phyloP scores from a whole-genome alignment of 345 rosid species.

The Camelina sativa region DNA sequence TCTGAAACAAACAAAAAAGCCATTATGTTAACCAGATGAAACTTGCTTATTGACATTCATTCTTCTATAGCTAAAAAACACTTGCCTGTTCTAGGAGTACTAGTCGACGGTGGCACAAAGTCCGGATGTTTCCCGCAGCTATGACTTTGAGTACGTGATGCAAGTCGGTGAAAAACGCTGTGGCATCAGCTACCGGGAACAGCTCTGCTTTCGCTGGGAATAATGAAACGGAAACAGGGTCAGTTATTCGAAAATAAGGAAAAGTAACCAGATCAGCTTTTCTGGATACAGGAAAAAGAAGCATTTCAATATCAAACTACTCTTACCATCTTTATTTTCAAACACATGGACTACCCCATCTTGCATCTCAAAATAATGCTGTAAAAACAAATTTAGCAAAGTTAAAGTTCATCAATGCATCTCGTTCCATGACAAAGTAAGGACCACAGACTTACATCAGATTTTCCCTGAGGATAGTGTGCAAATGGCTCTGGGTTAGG shows the following conservation, averaged over 20 bases:
- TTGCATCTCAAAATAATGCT: slow-evolving; percentile 95
- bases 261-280: slow-evolving; percentile 21
- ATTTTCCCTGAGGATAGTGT: slow-evolving; percentile 72
- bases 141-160: slow-evolving; percentile 84
- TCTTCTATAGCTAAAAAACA: slow-evolving; percentile 8
- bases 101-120: slow-evolving; percentile 89
- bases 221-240: neutral
- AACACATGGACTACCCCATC: slow-evolving; percentile 98
- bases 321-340: slow-evolving; percentile 75
- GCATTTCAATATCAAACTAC: slow-evolving; percentile 8
- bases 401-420: slow-evolving; percentile 14
- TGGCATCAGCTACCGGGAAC: slow-evolving; percentile 91
- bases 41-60: neutral
- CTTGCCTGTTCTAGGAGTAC: slow-evolving; percentile 94
- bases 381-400: slow-evolving; percentile 38
- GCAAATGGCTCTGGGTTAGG: slow-evolving; percentile 88
- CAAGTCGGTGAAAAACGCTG: slow-evolving; percentile 89
- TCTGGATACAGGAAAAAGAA: neutral
- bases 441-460: slow-evolving; percentile 62
- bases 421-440: slow-evolving; percentile 1
- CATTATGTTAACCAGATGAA: slow-evolving; percentile 33
- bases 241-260: neutral
- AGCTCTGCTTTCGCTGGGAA: slow-evolving; percentile 76
- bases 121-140: slow-evolving; percentile 92
- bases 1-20: slow-evolving; percentile 53